Evolutionary conservation across 2,329 filamentous ascomycete species (phyloP).

Genomic region (Zalaria sp.): DNA sequence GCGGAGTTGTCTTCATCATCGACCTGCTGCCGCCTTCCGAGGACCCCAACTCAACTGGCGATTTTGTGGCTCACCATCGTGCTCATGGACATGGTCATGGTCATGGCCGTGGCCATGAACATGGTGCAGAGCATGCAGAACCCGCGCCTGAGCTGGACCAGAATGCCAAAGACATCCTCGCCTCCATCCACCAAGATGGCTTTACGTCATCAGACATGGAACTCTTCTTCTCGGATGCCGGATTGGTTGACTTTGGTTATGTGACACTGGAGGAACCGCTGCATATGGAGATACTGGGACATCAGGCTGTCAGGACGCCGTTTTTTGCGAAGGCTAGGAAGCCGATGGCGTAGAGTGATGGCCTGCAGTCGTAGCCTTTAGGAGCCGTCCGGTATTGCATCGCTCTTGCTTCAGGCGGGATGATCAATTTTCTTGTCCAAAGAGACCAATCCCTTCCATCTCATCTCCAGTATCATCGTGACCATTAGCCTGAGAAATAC

Average conservation of each 20-base stretch:
- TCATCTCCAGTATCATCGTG: no score
- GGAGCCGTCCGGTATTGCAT: no score
- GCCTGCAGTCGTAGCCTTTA: no score
- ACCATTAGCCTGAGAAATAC: no score
- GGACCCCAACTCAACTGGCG: conserved; percentile 4
- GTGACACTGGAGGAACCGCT: conserved; percentile 14
- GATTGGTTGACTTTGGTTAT: conserved; percentile 17
- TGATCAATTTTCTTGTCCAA: no score
- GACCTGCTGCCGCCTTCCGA: conserved; percentile 11
- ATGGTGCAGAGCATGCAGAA: neutral
- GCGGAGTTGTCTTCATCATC: conserved; percentile 15
- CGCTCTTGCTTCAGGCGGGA: no score
- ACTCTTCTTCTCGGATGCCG: conserved; percentile 13
- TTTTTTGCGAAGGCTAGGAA: conserved; percentile 18
- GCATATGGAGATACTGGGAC: conserved; percentile 13
- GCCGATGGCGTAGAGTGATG: neutral
- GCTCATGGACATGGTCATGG: neutral
- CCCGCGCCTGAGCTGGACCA: neutral
- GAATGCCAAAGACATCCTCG: neutral
- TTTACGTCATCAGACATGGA: conserved; percentile 14
- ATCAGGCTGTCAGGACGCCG: conserved; percentile 12
- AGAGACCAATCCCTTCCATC: no score
- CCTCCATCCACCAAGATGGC: conserved; percentile 17
- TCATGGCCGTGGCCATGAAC: conserved; percentile 2
- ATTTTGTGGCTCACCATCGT: neutral